These are phyloP conservation scores for Boletus reticuloceps DNA, from an alignment of 768 basidiomycete species.

Conservation along the genomic window DNA sequence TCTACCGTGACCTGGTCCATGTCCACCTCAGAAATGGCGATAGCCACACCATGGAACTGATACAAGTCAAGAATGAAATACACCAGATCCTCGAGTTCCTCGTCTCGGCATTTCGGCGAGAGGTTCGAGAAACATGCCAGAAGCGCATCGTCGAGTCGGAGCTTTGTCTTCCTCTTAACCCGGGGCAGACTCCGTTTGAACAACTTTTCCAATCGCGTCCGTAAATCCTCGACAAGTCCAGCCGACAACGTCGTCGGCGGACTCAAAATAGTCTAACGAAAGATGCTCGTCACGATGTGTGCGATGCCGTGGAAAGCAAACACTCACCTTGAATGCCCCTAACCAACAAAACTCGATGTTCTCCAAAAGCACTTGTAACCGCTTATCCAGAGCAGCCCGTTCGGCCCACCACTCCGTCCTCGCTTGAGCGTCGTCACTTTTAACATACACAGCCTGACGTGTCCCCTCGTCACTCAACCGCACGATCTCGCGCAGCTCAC, in stretches of 20 bases:
- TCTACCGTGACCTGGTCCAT: conserved; percentile 89
- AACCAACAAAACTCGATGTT: conserved; percentile 97
- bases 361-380: conserved; percentile 69
- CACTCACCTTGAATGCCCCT: conserved; percentile 89
- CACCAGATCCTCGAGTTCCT: conserved; percentile 92
- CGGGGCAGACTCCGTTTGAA: conserved; percentile 65
- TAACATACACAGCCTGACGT: conserved; percentile 67
- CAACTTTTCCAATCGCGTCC: conserved; percentile 68
- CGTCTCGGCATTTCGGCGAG: conserved; percentile 79
- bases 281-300: not conserved
- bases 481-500: conserved; percentile 79
- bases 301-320: not conserved
- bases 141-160: conserved; percentile 70
- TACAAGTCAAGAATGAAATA: conserved; percentile 94
- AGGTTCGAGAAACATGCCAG: conserved; percentile 84
- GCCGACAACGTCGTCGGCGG: conserved; percentile 41
- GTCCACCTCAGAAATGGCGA: conserved; percentile 90
- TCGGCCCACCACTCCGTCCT: conserved; percentile 85
- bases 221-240: conserved; percentile 53
- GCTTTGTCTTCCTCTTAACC: conserved; percentile 56
- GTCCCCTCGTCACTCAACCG: conserved; percentile 74
- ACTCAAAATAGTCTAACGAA: conserved; percentile 56
- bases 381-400: conserved; percentile 69
- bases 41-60: conserved; percentile 86
- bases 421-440: conserved; percentile 61